These are phyloP conservation scores for Ambrosia hybrid DNA, from an alignment of 140 eudicot species.

Conservation along the genomic window DNA sequence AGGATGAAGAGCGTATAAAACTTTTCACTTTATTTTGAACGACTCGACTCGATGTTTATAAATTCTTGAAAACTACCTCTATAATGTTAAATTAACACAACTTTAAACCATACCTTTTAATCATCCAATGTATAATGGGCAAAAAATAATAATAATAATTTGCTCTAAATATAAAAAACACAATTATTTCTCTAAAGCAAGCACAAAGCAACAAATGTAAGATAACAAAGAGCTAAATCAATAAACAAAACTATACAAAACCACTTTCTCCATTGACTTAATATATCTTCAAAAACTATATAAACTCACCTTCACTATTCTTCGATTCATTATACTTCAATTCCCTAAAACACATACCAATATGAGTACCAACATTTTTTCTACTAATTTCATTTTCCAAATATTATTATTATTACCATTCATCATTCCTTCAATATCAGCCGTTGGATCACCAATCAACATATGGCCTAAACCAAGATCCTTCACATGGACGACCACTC, in stretches of 20 bases:
- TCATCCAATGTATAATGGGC: not conserved
- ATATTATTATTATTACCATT: not conserved
- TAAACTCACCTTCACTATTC: conserved; percentile 11
- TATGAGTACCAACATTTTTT: not conserved
- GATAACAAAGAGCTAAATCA: not conserved
- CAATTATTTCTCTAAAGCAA: conserved; percentile 9
- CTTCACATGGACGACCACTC: conserved; percentile 63
- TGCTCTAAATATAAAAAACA: not conserved
- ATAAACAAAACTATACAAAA: not conserved
- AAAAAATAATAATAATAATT: not conserved
- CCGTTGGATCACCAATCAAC: conserved; percentile 52
- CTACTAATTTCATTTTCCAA: not conserved
- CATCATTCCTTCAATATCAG: conserved; percentile 29
- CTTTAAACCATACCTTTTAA: not conserved
- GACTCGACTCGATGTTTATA: too few relatives aligned
- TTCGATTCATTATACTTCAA: not conserved
- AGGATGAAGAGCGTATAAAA: too few relatives aligned
- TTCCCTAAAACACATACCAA: not conserved
- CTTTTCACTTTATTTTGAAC: too few relatives aligned
- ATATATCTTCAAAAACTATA: conserved; percentile 18
- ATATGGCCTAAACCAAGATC: conserved; percentile 80
- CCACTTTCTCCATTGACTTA: not conserved
- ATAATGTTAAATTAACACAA: not conserved
- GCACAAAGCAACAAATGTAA: conserved; percentile 32
- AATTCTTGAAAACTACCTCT: too few relatives aligned